These are phyloP conservation scores for Neofusicoccum kwambonambiense DNA, from an alignment of 2,329 filamentous ascomycete species.

Conservation along the genomic window DNA sequence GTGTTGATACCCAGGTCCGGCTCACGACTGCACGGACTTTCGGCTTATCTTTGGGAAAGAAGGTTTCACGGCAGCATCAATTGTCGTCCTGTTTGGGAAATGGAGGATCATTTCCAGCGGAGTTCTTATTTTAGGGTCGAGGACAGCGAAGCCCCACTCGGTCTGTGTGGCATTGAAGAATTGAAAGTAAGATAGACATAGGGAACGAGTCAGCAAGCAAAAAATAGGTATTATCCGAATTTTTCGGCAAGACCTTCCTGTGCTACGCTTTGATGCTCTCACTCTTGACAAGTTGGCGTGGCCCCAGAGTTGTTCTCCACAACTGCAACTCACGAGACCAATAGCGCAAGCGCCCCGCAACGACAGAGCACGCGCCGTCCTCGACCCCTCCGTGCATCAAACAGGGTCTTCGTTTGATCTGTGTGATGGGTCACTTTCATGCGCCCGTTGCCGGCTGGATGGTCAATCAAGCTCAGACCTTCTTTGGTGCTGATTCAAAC, in stretches of 20 bases:
- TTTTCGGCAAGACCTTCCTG: too few species aligned
- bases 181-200: not conserved
- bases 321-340: too few species aligned
- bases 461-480: not conserved
- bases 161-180: not conserved
- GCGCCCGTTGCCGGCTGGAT: not conserved
- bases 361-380: not conserved
- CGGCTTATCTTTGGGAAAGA: slow-evolving; percentile 4
- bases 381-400: not conserved
- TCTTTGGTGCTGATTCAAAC: too few species aligned
- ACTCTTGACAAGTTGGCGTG: too few species aligned
- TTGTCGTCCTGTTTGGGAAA: not conserved
- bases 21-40: slow-evolving; percentile 7
- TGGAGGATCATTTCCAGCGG: not conserved
- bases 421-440: not conserved
- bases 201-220: too few species aligned
- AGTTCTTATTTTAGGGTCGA: not conserved
- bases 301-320: too few species aligned
- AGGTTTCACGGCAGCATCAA: not conserved
- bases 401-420: not conserved
- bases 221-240: too few species aligned
- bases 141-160: not conserved
- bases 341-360: too few species aligned
- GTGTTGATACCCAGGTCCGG: slow-evolving; percentile 16
- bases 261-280: too few species aligned